Evolutionary conservation across 2,329 filamentous ascomycete genomes (phyloP).

Genomic region (Fusarium brachygibbosum): DNA sequence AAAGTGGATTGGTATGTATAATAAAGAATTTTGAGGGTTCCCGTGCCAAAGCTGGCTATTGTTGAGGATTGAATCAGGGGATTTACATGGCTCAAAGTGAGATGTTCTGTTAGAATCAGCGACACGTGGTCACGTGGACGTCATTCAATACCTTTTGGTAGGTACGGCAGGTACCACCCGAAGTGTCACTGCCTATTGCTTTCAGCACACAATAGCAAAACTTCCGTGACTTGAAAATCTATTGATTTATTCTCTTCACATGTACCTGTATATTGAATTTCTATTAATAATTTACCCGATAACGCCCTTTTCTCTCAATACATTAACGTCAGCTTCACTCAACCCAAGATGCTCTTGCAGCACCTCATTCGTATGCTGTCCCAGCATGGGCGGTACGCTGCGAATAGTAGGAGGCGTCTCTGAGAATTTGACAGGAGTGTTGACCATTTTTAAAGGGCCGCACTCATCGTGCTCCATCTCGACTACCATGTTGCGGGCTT

Average conservation of each 20-base stretch:
- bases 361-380: slow-evolving; percentile 88
- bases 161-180: neutral
- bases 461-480: slow-evolving; percentile 87
- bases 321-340: slow-evolving; percentile 68
- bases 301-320: slow-evolving; percentile 75
- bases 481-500: slow-evolving; percentile 88
- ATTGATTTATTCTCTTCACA: slow-evolving; percentile 1
- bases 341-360: slow-evolving; percentile 74
- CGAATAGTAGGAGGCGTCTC: slow-evolving; percentile 82
- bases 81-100: slow-evolving; percentile 36
- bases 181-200: slow-evolving; percentile 12
- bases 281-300: slow-evolving; percentile 62
- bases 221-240: neutral
- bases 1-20: neutral
- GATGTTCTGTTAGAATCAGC: slow-evolving; percentile 14
- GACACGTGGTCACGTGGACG: slow-evolving; percentile 40
- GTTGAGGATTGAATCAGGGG: slow-evolving; percentile 13
- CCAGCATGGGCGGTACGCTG: slow-evolving; percentile 84
- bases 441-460: slow-evolving; percentile 89
- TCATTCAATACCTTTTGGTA: neutral
- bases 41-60: slow-evolving; percentile 12
- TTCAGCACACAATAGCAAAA: neutral
- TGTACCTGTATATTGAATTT: neutral
- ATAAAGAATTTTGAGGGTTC: neutral
- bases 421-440: slow-evolving; percentile 95